Conservation (phyloP, 2,329 filamentous ascomycete species). For the Aureobasidium sp. region DNA sequence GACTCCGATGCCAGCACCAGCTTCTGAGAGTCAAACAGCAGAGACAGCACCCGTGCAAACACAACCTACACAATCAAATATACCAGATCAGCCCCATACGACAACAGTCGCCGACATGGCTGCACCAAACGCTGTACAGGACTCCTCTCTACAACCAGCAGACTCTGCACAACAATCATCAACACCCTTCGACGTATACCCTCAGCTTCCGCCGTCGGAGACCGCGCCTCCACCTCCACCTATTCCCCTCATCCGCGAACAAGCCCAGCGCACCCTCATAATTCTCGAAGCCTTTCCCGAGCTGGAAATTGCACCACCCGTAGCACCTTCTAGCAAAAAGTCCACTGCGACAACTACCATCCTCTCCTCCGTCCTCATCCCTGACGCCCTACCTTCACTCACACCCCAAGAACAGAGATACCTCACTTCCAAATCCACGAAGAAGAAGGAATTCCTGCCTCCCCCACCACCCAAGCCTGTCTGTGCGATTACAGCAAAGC, state of each 20-base stretch:
- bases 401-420: slow-evolving; percentile 44
- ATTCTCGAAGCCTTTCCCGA: slow-evolving; percentile 29
- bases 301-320: slow-evolving; percentile 19
- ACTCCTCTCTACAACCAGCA: not conserved
- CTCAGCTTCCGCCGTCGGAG: not conserved
- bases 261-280: slow-evolving; percentile 29
- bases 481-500: slow-evolving; percentile 77
- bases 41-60: slow-evolving; percentile 14
- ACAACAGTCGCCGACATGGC: slow-evolving; percentile 13
- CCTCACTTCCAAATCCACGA: slow-evolving; percentile 45
- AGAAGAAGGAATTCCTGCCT: slow-evolving; percentile 31
- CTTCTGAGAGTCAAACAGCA: not conserved
- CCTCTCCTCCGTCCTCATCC: slow-evolving; percentile 51
- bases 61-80: slow-evolving; percentile 12
- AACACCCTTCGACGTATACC: slow-evolving; percentile 2
- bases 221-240: slow-evolving; percentile 18
- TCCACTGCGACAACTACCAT: slow-evolving; percentile 27
- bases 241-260: slow-evolving; percentile 26
- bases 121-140: slow-evolving; percentile 16
- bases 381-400: slow-evolving; percentile 43
- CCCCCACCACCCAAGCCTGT: slow-evolving; percentile 33
- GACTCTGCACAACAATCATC: not conserved
- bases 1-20: not conserved
- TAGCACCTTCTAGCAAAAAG: not conserved
- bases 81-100: not conserved